A percentile compares a stretch with the other conserved stretches of the same genome.
Evolutionary conservation across 352 stramenopile species (phyloP).

Genomic region (Pythium aphanidermatum): DNA sequence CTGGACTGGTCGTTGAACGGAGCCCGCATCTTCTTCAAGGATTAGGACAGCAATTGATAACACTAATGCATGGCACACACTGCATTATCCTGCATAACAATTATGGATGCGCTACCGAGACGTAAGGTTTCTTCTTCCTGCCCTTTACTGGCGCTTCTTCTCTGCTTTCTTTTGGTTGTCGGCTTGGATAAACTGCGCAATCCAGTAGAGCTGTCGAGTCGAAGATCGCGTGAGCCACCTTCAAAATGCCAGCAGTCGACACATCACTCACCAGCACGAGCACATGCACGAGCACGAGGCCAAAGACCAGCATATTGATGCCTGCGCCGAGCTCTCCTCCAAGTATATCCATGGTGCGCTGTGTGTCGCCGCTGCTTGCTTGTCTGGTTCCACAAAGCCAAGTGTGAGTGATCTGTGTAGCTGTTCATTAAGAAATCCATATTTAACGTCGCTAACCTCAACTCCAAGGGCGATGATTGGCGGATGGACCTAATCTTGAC

Average conservation of each 20-base stretch:
- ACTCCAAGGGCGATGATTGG: constrained; percentile 13
- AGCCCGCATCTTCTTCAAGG: constrained; percentile 91
- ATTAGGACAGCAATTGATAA: too few species aligned
- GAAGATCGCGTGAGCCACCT: too few species aligned
- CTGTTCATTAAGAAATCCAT: neutral
- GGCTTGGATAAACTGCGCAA: constrained; percentile 55
- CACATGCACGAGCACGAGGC: constrained; percentile 66
- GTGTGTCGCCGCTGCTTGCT: neutral
- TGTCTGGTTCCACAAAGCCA: too few species aligned
- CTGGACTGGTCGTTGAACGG: constrained; percentile 90
- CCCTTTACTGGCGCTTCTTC: constrained; percentile 59
- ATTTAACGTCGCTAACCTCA: constrained; percentile 12
- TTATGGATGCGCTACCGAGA: neutral
- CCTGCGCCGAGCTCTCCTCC: constrained; percentile 21
- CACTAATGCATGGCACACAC: too few species aligned
- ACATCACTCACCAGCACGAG: constrained; percentile 51
- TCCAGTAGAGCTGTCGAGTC: constrained; percentile 44
- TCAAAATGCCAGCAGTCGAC: too few species aligned
- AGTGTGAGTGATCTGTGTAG: neutral
- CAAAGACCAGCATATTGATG: constrained; percentile 61
- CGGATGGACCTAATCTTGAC: constrained; percentile 11
- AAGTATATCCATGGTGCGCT: constrained; percentile 21
- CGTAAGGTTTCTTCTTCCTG: too few species aligned
- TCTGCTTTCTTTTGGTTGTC: constrained; percentile 28
- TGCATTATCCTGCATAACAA: neutral